Evolutionary conservation across 257 asterid genomes (phyloP).

Genomic region (Galeopsis tetrahit): DNA sequence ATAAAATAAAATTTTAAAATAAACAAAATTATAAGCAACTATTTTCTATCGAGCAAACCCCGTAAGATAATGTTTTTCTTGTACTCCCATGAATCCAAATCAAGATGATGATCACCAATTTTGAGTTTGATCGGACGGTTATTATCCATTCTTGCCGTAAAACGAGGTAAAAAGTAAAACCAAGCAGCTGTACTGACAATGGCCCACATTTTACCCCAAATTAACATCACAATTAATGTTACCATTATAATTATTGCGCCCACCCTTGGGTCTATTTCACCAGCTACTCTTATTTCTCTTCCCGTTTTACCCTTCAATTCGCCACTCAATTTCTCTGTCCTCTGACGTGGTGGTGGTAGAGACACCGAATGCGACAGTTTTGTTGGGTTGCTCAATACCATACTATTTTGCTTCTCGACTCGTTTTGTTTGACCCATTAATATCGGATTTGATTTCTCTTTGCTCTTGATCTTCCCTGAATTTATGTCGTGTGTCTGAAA

Average conservation of each 20-base stretch:
- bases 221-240: constrained; percentile 42
- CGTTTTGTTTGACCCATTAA: neutral
- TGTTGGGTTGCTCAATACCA: neutral
- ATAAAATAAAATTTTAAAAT: neutral
- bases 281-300: neutral
- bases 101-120: constrained; percentile 4
- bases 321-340: neutral
- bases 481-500: neutral
- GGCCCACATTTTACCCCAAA: constrained; percentile 50
- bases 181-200: constrained; percentile 39
- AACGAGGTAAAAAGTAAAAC: constrained; percentile 37
- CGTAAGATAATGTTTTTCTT: constrained; percentile 36
- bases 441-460: neutral
- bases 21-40: neutral
- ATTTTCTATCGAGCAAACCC: constrained; percentile 40
- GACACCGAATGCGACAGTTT: constrained; percentile 40
- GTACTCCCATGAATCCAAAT: constrained; percentile 40
- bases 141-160: constrained; percentile 22
- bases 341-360: constrained; percentile 21
- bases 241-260: constrained; percentile 41
- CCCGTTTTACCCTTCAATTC: constrained; percentile 12
- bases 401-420: neutral
- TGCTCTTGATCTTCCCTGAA: constrained; percentile 16
- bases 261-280: constrained; percentile 39
- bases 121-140: neutral